Base-by-base conservation (phyloP, 257 asterid genomes). In the Verbascum thapsus region DNA sequence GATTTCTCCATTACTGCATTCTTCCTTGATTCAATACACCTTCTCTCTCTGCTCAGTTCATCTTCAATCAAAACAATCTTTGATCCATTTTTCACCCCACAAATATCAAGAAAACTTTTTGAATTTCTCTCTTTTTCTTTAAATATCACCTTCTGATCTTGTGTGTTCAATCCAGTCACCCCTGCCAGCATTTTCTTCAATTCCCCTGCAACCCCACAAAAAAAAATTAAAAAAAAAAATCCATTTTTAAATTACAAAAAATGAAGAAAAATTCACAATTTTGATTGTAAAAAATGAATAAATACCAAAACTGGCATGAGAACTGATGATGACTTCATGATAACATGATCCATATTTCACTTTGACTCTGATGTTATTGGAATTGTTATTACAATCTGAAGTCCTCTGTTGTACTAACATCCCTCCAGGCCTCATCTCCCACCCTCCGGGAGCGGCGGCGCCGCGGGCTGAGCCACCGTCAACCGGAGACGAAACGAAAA, bases 371-470 rank as follows among this genome's bases (percentile, higher is more conserved):
- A 85, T 77, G 47, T 70, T 81, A 55, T 34, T 62, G 1, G 74
- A 50, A 68, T 60, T 78, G 6, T 78, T 86, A 37, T 79, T 80
- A 5, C 77, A 72, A 70, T 89, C 97, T n/a, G 85, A 81, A 51
- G 13, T 89, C 39, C 98, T 81, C 69, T 78, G 69, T 60, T 92
- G 98, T 11, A 92, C 98, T 67, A 92, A 50, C 98, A 92, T 92
- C 60, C 98, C 97, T 5, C 97, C 86, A 0, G 97, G 96, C 85
- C 96, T 72, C 8, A 85, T 67, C 48, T 92, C 98, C 95, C 85
- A 85, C 52, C 61, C 80, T 1, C 70, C 83, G 3, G 65, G 71
- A 37, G 61, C 80, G 64, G 41, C 75, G 18, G 16, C 75, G 10
- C 78, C 68, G 10, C 48, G 64, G 64, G 68, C 35, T 37, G 67